Evolutionary conservation across 306 rosid species (phyloP), one percentile per base, ranked within the genome.

Genomic region (Hippophae tibetana): DNA sequence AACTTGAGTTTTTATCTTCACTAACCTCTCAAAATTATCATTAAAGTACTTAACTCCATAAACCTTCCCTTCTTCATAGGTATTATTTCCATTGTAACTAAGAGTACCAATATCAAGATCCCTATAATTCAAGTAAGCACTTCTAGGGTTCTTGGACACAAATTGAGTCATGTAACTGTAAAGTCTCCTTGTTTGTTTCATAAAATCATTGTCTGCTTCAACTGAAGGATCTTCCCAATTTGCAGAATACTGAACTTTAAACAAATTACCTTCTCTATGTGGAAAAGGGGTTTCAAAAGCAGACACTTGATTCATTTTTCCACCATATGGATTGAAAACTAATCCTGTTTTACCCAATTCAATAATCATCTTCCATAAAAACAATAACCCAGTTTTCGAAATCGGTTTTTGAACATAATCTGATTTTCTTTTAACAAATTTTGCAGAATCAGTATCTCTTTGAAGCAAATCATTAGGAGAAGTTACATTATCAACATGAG

Each of bases 321-420:
- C 96, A 2, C 96, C 94, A 52, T 88, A 88, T 0, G 96, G 94
- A 26, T 88, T 88, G 82, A 88, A 84, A 26, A 76, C 84, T 63
- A 88, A 46, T 2, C 68, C 81, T 9, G 61, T 69, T 65, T 82
- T 82, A 1, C 94, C 94, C 11, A 81, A 38, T 10, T 76, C 82
- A 41, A 70, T 72, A 77, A 86, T 74, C 67, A 54, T 81, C 57
- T 78, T 69, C 72, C 73, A 81, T 3, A 86, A 10, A 76, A 63
- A 72, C 23, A 74, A 70, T 66, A 83, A 61, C 60, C 84, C 85
- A 8, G 72, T 67, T 68, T 55, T 76, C 8, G 87, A 57, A 57
- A 87, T 84, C 7, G 83, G 73, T 1, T 57, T 65, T 63, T 80
- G 78, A 4, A 87, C 87, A 56, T 82, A 84, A 70, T 87, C 95